These are phyloP conservation scores for Aegilops tauschii DNA, from an alignment of 176 grass and related monocot species.

Conservation along the genomic window DNA sequence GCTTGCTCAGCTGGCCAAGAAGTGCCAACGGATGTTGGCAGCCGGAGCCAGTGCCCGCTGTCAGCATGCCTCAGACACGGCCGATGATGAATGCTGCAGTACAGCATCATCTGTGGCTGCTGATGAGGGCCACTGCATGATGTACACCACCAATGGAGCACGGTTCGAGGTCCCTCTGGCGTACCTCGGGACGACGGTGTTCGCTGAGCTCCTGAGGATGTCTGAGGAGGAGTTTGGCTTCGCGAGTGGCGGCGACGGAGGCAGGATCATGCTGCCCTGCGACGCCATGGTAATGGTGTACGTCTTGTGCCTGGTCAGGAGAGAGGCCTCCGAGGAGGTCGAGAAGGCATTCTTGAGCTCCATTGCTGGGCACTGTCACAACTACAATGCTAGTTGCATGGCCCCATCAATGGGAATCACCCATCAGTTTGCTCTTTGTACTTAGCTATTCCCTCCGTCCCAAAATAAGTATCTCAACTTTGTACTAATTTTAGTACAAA, in stretches of 20 bases:
- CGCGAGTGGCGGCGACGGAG: neutral
- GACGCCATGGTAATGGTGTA: conserved; percentile 47
- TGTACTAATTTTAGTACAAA: no score
- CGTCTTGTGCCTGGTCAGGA: conserved; percentile 36
- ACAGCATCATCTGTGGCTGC: neutral
- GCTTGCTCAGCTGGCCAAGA: conserved; percentile 35
- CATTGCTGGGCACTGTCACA: conserved; percentile 23
- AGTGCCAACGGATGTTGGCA: conserved; percentile 39
- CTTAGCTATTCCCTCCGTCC: neutral
- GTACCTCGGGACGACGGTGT: conserved; percentile 7
- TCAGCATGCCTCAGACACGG: neutral
- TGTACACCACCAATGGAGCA: conserved; percentile 6
- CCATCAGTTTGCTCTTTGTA: neutral
- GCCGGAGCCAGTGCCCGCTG: neutral
- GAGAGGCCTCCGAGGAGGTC: conserved; percentile 36
- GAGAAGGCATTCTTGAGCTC: conserved; percentile 44
- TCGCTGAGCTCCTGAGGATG: conserved; percentile 30
- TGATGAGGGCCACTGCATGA: neutral
- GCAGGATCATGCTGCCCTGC: conserved; percentile 52
- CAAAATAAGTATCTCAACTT: no score
- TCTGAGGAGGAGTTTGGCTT: conserved; percentile 37
- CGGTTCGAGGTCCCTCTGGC: conserved; percentile 33
- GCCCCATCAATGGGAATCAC: neutral
- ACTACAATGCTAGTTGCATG: neutral
- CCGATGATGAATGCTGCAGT: neutral